phyloP scores from a whole-genome alignment of 495 filamentous ascomycete genomes.

The Hyaloscypha variabilis region DNA sequence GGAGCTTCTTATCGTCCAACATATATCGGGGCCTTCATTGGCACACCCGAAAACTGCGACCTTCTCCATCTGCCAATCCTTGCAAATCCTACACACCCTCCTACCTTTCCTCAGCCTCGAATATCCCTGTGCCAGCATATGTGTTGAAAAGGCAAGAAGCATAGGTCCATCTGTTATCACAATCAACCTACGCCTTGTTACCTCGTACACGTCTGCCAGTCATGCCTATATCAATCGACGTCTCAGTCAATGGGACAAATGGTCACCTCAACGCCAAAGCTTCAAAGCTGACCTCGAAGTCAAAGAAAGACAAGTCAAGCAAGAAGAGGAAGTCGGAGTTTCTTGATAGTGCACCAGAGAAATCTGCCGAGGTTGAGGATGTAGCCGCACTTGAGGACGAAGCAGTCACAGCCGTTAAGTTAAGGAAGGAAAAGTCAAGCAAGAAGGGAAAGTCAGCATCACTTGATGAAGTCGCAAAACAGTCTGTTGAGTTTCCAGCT shows the following conservation, averaged over 20 bases:
- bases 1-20: neutral
- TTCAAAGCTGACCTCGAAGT: slow-evolving; percentile 7
- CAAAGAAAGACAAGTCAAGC: slow-evolving; percentile 30
- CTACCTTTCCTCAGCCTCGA: neutral
- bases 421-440: slow-evolving; percentile 29
- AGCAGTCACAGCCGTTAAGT: slow-evolving; percentile 4
- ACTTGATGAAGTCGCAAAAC: neutral
- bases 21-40: neutral
- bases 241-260: neutral
- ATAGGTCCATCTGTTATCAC: neutral
- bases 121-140: neutral
- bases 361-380: neutral
- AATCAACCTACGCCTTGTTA: neutral
- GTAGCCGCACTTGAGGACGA: neutral
- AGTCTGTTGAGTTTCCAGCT: too few species aligned
- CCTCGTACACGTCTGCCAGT: neutral
- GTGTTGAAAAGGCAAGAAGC: neutral
- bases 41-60: neutral
- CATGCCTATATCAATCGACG: neutral
- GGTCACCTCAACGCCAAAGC: neutral
- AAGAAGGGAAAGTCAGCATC: slow-evolving; percentile 31
- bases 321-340: slow-evolving; percentile 31
- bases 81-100: neutral
- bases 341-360: neutral
- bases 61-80: neutral